These are phyloP conservation scores for Fusarium sp. DNA, from an alignment of 2,329 filamentous ascomycete genomes.

Conservation along the genomic window DNA sequence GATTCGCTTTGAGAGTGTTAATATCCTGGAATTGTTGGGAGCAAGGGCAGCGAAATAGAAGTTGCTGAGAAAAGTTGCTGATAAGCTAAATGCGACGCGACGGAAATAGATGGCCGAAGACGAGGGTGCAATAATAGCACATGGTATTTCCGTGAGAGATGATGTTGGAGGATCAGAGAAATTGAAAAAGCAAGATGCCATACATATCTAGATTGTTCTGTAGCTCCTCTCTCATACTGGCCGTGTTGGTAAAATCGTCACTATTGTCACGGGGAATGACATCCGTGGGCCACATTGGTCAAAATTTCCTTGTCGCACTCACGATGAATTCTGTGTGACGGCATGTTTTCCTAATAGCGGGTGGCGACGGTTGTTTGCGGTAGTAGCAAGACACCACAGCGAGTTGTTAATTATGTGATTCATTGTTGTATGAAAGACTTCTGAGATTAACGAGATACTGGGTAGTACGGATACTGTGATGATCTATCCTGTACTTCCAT, in stretches of 20 bases:
- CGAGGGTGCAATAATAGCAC: conserved; percentile 6
- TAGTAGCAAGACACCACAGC: neutral
- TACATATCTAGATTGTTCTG: neutral
- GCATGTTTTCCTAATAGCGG: conserved; percentile 34
- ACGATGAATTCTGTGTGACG: conserved; percentile 23
- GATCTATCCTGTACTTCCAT: neutral
- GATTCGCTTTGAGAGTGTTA: neutral
- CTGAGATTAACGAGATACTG: neutral
- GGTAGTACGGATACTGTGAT: neutral
- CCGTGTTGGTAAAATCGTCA: conserved; percentile 17
- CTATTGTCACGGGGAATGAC: conserved; percentile 31
- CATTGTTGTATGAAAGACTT: neutral
- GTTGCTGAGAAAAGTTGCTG: conserved; percentile 30
- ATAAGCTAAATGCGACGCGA: conserved; percentile 27
- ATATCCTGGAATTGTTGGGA: conserved; percentile 3
- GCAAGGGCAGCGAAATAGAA: conserved; percentile 57
- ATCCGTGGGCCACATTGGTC: conserved; percentile 29
- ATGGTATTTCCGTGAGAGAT: neutral
- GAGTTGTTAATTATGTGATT: neutral
- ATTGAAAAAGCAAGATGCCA: neutral
- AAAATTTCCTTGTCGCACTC: conserved; percentile 17
- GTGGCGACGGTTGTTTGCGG: conserved; percentile 44
- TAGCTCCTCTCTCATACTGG: neutral
- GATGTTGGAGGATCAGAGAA: neutral
- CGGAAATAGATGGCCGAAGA: conserved; percentile 41